Evolutionary conservation across 192 early-diverging fungal species (phyloP), one percentile per base, ranked within the genome.

Genomic region (Podila verticillata): DNA sequence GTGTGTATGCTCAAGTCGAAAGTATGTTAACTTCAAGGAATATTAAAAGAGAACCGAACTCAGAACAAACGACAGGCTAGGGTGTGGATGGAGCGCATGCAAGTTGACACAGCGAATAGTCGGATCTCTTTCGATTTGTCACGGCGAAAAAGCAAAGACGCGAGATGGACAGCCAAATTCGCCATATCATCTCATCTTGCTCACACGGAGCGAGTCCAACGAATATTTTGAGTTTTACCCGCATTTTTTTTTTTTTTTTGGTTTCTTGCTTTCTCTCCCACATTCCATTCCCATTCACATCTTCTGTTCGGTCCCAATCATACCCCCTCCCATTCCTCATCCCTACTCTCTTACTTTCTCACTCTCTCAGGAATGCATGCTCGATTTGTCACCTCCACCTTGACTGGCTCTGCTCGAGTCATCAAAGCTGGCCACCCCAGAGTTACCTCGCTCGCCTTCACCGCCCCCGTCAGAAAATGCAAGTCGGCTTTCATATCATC

Each of bases 351-450:
- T 61, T 26, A 35, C 47, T 51, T 48, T 34, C 31, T 48, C 47
- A 28, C 28, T 29, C 20, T 49, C 24, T 48, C 49, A 30, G 13
- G 7, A 57, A 80, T 80, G 77, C 77, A 80, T 57, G 15, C 70
- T 30, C 61, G 77, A 62, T 66, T 80, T 57, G 56, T 80, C 62
- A 8, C 77, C 28, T 78, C 74, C 5, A 48, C 63, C 20, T 49
- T 78, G 31, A 66, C 49, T 9, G 70, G 77, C 32, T 64, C 77
- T 39, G 70, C 70, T 9, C 77, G 77, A 13, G 77, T 60, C 20
- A 65, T 72, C 63, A 61, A 32, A 12, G 68, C 75, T 36, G 63
- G 56, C 26, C 59, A 36, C 17, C 58, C 47, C 8, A 15, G 65
- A 24, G 65, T 47, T 20, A 48, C 64, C 35, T 70, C 68, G 17